Base-by-base conservation (phyloP, 495 filamentous ascomycete species). In the Schizothecium vesticola region DNA sequence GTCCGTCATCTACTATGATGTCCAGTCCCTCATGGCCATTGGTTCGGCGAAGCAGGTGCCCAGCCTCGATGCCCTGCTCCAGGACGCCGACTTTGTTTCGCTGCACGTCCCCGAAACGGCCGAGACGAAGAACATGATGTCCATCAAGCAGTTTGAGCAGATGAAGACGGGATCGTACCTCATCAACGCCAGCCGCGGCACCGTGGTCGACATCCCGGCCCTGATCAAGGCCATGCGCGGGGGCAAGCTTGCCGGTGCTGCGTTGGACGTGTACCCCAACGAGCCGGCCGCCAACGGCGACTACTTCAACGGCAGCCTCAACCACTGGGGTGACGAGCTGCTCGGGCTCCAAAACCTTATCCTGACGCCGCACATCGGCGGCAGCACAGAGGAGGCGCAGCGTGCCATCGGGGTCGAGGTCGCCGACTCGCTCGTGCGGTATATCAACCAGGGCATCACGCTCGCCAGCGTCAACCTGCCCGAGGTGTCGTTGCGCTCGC, bases 301-400 rank as follows among this genome's bases (percentile, higher is more conserved):
- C 76, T 96, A 97, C 80, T 99, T 99, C 85, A 91, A 86, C 75
- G 88, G 86, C 74, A 79, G 86, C n/a, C 84, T 99, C 71, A 97
- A 97, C 77, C 69, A 77, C 21, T 98, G 93, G 93, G 90, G 86
- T n/a, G 85, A 91, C 63, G 94, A 97, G 68, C 87, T 99, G 59
- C 88, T 91, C 26, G 84, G 85, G 51, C 84, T 98, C 61, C 93
- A 90, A 78, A 99, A 99, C 79, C 80, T 99, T 71, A 96, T 99
- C 68, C 83, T 99, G 31, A 94, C 94, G 3, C 95, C 95, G 23
- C 95, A 99, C 75, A 97, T 99, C 74, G 95, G 95, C 65, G 95
- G 95, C 33, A 96, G 91, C 80, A 99, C 96, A 3, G 96, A 99
- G 78, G 94, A 99, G 82, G 96, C 96, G 7, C 96, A 99, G 80